phyloP scores from a whole-genome alignment of 495 filamentous ascomycete species.

The Aspergillus sclerotioniger region DNA sequence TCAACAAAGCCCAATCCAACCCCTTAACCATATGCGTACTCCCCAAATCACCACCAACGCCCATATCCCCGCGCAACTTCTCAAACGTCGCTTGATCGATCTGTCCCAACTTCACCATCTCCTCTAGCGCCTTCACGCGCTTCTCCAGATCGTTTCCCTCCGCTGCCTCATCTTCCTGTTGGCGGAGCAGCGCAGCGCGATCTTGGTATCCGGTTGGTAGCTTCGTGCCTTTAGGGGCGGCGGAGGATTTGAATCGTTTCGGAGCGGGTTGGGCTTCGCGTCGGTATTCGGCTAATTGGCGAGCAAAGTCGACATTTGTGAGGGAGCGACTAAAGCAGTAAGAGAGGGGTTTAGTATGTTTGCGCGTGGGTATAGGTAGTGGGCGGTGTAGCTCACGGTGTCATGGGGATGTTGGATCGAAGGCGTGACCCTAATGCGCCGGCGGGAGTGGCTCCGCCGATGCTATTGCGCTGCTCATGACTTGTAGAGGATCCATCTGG shows the following conservation, averaged over 20 bases:
- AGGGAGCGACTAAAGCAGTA: conserved; percentile 62
- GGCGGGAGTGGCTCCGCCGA: conserved; percentile 3
- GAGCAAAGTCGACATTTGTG: conserved; percentile 69
- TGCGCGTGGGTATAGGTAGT: conserved; percentile 3
- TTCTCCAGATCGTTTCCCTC: conserved; percentile 51
- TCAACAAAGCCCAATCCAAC: conserved; percentile 78
- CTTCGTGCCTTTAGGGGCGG: conserved; percentile 80
- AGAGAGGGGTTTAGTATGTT: conserved; percentile 26
- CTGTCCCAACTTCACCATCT: conserved; percentile 76
- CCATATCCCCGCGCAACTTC: conserved; percentile 66
- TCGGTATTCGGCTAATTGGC: conserved; percentile 79
- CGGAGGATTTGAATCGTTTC: conserved; percentile 74
- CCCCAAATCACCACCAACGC: conserved; percentile 72
- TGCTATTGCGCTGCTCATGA: conserved; percentile 1
- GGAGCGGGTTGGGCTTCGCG: conserved; percentile 48
- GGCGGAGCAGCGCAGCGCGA: conserved; percentile 62
- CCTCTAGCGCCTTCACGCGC: conserved; percentile 75
- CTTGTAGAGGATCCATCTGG: background rate
- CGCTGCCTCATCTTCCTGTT: conserved; percentile 21
- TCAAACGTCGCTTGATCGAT: conserved; percentile 76
- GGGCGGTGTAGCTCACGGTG: conserved; percentile 57
- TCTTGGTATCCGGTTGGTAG: conserved; percentile 80
- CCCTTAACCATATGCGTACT: conserved; percentile 90
- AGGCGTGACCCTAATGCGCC: conserved; percentile 50
- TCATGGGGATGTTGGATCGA: conserved; percentile 81